Conservation (phyloP, 768 basidiomycete genomes). For the Amanita phalloides region DNA sequence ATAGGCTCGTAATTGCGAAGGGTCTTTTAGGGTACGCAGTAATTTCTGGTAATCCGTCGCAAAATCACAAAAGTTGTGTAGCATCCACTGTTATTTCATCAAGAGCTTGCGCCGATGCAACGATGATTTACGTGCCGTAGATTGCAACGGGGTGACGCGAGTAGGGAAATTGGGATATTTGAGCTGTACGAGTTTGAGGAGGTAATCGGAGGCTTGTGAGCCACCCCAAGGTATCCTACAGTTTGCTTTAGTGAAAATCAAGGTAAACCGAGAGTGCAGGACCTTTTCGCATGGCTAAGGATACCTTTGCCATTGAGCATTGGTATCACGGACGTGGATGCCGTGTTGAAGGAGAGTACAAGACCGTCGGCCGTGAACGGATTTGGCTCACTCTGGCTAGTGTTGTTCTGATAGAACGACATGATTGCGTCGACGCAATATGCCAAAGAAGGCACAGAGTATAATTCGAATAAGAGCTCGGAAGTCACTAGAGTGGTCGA, state of each 20-base stretch:
- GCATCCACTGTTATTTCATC: slow-evolving; percentile 65
- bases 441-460: slow-evolving; percentile 73
- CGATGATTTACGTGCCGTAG: slow-evolving; percentile 42
- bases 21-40: slow-evolving; percentile 59
- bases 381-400: slow-evolving; percentile 17
- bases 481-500: slow-evolving; percentile 59
- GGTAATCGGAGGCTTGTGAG: slow-evolving; percentile 81
- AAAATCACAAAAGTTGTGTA: slow-evolving; percentile 79
- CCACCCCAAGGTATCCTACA: slow-evolving; percentile 90
- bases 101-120: neutral
- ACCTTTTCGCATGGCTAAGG: slow-evolving; percentile 84
- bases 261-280: neutral
- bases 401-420: slow-evolving; percentile 82
- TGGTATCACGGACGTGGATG: slow-evolving; percentile 86
- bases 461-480: slow-evolving; percentile 93
- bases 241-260: neutral
- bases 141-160: slow-evolving; percentile 65
- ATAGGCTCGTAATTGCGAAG: slow-evolving; percentile 46
- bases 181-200: slow-evolving; percentile 87
- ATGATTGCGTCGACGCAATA: slow-evolving; percentile 88
- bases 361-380: slow-evolving; percentile 63
- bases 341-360: slow-evolving; percentile 84
- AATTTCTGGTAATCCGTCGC: slow-evolving; percentile 63
- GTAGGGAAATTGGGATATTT: slow-evolving; percentile 93
- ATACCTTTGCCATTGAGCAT: slow-evolving; percentile 75